Evolutionary conservation across 2,329 filamentous ascomycete genomes (phyloP).

Genomic region (Madurella mycetomatis): DNA sequence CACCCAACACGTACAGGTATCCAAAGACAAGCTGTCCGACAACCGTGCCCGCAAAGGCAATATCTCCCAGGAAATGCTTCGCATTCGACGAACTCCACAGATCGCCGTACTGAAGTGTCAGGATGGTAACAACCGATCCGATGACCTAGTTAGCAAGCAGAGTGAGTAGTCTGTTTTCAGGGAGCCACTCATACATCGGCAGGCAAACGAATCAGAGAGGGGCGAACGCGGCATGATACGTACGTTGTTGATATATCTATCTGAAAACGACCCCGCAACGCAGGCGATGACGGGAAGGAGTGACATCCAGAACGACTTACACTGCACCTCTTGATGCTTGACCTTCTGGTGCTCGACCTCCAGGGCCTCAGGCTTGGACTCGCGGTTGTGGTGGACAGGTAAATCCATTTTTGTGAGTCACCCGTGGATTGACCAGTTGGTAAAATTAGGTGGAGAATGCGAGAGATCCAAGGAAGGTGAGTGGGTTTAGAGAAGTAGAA

Average conservation of each 20-base stretch:
- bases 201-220: background rate
- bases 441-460: no score
- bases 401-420: background rate
- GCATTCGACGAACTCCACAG: conserved; percentile 66
- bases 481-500: no score
- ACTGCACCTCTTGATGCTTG: background rate
- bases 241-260: conserved; percentile 88
- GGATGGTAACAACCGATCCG: conserved; percentile 77
- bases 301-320: conserved; percentile 18
- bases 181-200: background rate
- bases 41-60: conserved; percentile 83
- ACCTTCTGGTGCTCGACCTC: background rate
- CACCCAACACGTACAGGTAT: conserved; percentile 47
- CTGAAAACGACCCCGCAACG: conserved; percentile 83
- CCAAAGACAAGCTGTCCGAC: conserved; percentile 78
- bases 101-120: conserved; percentile 62
- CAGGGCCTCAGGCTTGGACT: background rate
- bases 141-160: conserved; percentile 57
- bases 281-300: conserved; percentile 74
- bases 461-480: no score
- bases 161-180: background rate
- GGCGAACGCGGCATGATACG: background rate
- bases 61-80: conserved; percentile 70
- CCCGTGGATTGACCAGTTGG: no score
- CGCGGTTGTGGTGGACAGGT: background rate